phyloP scores from a whole-genome alignment of 2,329 filamentous ascomycete genomes.

The Microthyrium microscopicum region DNA sequence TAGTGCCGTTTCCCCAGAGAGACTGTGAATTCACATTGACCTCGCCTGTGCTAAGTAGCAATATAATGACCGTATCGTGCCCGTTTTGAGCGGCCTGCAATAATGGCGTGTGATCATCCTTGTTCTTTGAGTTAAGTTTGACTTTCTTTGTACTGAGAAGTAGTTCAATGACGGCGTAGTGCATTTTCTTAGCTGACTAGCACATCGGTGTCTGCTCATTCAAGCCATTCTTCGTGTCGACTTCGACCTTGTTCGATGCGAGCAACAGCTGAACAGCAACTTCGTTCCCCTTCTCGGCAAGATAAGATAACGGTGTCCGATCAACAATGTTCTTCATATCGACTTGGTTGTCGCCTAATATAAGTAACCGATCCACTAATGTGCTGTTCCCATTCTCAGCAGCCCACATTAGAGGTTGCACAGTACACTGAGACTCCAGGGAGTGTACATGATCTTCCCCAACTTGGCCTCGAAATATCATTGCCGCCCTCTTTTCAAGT shows the following conservation, averaged over 20 bases:
- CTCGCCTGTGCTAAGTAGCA: not conserved
- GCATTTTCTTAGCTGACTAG: too few species aligned
- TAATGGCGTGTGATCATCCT: not conserved
- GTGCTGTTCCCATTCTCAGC: too few species aligned
- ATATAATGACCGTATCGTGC: not conserved
- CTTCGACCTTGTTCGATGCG: not conserved
- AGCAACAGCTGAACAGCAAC: constrained; percentile 9
- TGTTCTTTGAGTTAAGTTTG: not conserved
- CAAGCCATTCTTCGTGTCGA: not conserved
- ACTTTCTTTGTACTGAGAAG: too few species aligned
- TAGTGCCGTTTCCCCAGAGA: not conserved
- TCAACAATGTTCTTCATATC: not conserved
- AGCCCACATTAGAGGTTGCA: too few species aligned
- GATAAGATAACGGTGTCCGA: not conserved
- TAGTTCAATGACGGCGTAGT: too few species aligned
- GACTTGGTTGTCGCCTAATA: too few species aligned
- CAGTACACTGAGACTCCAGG: too few species aligned
- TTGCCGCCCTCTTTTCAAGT: too few species aligned
- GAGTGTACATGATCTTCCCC: too few species aligned
- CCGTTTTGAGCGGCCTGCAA: not conserved
- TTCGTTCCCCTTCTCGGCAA: not conserved
- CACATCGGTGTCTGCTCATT: too few species aligned
- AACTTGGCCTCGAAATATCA: too few species aligned
- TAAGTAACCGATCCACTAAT: too few species aligned
- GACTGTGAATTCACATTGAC: not conserved